A percentile compares a stretch with the other conserved stretches of the same genome.
Conservation (phyloP, 139 green algal genomes). For the Picochlorum sp. region DNA sequence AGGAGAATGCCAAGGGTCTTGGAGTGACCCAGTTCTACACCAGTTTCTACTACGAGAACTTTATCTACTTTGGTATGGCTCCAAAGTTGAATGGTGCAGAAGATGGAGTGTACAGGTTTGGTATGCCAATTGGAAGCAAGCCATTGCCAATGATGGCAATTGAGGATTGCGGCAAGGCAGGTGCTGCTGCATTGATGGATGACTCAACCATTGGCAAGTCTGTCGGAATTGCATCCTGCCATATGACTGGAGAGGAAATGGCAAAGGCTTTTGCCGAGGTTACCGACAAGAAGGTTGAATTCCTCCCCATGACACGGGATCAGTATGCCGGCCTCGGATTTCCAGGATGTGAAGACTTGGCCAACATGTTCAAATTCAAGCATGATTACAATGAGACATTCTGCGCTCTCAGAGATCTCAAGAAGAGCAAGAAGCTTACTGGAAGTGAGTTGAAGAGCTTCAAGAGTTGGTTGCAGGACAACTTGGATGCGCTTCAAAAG, state of each 20-base stretch:
- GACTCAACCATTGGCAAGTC: not conserved
- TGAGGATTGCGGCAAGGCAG: not conserved
- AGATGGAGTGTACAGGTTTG: slow-evolving; percentile 1
- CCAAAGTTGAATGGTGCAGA: slow-evolving; percentile 2
- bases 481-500: not conserved
- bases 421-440: not conserved
- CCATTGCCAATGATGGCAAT: not conserved
- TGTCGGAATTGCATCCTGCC: not conserved
- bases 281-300: not conserved
- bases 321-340: not conserved
- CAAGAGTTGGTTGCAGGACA: not conserved
- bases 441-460: not conserved
- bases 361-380: slow-evolving; percentile 5
- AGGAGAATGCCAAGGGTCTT: not conserved
- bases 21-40: not conserved
- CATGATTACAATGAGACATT: not conserved
- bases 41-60: slow-evolving; percentile 4
- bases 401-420: not conserved
- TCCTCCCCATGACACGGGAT: not conserved
- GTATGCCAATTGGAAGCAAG: not conserved
- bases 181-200: not conserved
- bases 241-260: not conserved
- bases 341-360: not conserved
- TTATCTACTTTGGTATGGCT: not conserved
- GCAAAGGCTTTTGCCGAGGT: not conserved